These are phyloP conservation scores for Termitomyces sp. DNA, from an alignment of 768 basidiomycete genomes.

Conservation along the genomic window DNA sequence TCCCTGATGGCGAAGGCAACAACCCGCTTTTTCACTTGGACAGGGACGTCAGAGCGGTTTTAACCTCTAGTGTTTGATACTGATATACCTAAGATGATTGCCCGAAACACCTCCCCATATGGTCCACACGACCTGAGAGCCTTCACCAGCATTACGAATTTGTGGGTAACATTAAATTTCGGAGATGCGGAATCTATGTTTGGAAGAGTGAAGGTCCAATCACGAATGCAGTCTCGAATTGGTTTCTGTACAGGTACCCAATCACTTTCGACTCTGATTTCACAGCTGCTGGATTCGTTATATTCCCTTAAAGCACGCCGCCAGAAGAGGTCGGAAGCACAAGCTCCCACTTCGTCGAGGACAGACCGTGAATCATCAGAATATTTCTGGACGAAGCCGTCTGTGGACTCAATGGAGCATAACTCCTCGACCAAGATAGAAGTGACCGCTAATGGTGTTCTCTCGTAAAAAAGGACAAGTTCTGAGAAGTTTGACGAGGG, in stretches of 20 bases:
- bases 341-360: slow-evolving; percentile 53
- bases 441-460: slow-evolving; percentile 21
- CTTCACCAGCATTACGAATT: slow-evolving; percentile 57
- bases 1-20: slow-evolving; percentile 57
- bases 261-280: slow-evolving; percentile 28
- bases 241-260: slow-evolving; percentile 14
- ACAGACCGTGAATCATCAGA: slow-evolving; percentile 43
- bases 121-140: slow-evolving; percentile 49
- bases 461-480: slow-evolving; percentile 49
- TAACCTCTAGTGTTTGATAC: background rate
- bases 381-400: slow-evolving; percentile 27
- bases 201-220: slow-evolving; percentile 62
- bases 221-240: slow-evolving; percentile 40
- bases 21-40: slow-evolving; percentile 44
- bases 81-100: slow-evolving; percentile 55
- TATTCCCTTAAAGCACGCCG: slow-evolving; percentile 41
- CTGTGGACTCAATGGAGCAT: slow-evolving; percentile 27
- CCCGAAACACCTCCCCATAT: slow-evolving; percentile 56
- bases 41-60: slow-evolving; percentile 6
- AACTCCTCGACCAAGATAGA: slow-evolving; percentile 43
- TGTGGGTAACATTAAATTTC: slow-evolving; percentile 64
- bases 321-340: slow-evolving; percentile 70
- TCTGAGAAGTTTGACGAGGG: slow-evolving; percentile 28
- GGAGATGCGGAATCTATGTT: slow-evolving; percentile 50
- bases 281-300: slow-evolving; percentile 29